Evolutionary conservation across 1,284 basidiomycete species (phyloP).

Genomic region (Boletus semigastroideus): DNA sequence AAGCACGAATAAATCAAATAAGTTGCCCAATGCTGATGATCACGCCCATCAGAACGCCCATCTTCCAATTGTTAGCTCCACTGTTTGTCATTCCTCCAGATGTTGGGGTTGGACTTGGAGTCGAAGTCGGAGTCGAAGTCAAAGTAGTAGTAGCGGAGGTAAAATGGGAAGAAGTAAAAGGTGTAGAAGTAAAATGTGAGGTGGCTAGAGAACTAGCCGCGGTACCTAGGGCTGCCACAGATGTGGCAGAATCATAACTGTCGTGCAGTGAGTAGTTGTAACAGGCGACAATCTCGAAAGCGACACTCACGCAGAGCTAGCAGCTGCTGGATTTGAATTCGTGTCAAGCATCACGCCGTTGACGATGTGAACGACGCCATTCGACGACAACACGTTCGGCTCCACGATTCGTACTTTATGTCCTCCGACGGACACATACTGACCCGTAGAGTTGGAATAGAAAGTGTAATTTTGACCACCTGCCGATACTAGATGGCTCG

Average conservation of each 20-base stretch:
- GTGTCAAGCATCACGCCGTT: slow-evolving; percentile 62
- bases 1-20: slow-evolving; percentile 7
- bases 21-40: slow-evolving; percentile 5
- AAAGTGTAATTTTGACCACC: slow-evolving; percentile 60
- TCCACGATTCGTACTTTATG: slow-evolving; percentile 55
- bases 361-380: slow-evolving; percentile 76
- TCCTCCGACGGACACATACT: slow-evolving; percentile 56
- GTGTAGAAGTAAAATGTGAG: neutral
- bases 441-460: slow-evolving; percentile 57
- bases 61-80: neutral
- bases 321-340: slow-evolving; percentile 46
- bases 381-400: slow-evolving; percentile 63
- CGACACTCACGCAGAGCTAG: slow-evolving; percentile 53
- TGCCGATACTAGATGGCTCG: slow-evolving; percentile 49
- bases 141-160: too few species aligned
- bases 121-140: neutral
- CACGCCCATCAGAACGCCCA: slow-evolving; percentile 6
- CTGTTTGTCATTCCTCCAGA: neutral
- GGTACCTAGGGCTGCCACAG: slow-evolving; percentile 29
- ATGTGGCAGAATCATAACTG: slow-evolving; percentile 33
- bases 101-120: neutral
- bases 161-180: too few species aligned
- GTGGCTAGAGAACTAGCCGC: slow-evolving; percentile 24
- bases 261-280: neutral
- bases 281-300: neutral